Conservation (phyloP, 2,329 filamentous ascomycete species). For the Metarhizium rileyi region DNA sequence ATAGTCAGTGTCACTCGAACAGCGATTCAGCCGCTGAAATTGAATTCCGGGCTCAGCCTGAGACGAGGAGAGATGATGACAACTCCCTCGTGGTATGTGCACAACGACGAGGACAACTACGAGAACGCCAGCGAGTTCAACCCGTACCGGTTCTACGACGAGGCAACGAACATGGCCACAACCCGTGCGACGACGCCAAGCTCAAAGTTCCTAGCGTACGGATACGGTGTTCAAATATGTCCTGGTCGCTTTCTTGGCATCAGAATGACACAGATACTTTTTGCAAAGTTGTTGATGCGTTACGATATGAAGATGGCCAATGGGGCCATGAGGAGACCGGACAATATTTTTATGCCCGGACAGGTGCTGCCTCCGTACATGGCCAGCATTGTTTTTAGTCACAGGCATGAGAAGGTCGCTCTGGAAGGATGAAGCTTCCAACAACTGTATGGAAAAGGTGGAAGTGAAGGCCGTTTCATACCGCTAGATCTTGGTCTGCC, state of each 20-base stretch:
- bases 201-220: constrained; percentile 5
- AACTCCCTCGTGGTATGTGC: constrained; percentile 3
- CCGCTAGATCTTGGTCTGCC: too few relatives aligned
- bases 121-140: constrained; percentile 3
- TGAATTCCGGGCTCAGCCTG: constrained; percentile 1
- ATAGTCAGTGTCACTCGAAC: constrained; percentile 6
- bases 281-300: constrained; percentile 6
- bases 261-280: constrained; percentile 6
- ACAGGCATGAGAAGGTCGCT: neutral
- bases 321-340: neutral
- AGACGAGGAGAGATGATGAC: constrained; percentile 4
- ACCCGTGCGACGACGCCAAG: constrained; percentile 3
- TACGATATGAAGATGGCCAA: constrained; percentile 3
- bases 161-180: constrained; percentile 2
- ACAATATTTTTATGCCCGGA: constrained; percentile 6
- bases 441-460: too few relatives aligned
- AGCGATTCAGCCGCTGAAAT: constrained; percentile 1
- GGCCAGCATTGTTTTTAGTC: constrained; percentile 1
- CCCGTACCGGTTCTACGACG: constrained; percentile 6
- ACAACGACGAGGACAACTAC: constrained; percentile 7
- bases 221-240: constrained; percentile 5
- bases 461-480: too few relatives aligned
- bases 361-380: constrained; percentile 5
- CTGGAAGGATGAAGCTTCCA: too few relatives aligned
- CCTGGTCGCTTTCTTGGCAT: constrained; percentile 6